phyloP scores from a whole-genome alignment of 129 eudicot species.

The Smallanthus sonchifolius region DNA sequence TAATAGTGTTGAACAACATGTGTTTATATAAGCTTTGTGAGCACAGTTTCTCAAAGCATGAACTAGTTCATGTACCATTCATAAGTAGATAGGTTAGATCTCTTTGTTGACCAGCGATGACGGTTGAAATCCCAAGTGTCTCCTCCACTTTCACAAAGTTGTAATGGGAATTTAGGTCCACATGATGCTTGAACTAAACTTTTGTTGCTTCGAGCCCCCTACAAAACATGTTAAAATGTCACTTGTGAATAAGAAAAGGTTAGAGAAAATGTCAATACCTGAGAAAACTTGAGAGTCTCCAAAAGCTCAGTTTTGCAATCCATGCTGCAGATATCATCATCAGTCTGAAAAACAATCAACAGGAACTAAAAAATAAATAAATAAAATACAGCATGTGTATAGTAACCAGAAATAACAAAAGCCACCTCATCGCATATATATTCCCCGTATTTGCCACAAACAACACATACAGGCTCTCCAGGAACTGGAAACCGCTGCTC shows the following conservation, averaged over 20 bases:
- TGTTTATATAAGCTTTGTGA: background rate
- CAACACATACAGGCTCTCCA: slow-evolving; percentile 81
- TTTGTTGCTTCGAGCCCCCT: slow-evolving; percentile 42
- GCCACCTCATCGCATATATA: slow-evolving; percentile 85
- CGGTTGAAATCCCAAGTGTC: slow-evolving; percentile 70
- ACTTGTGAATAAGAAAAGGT: background rate
- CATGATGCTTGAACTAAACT: slow-evolving; percentile 23
- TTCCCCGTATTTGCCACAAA: slow-evolving; percentile 92
- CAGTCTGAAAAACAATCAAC: slow-evolving; percentile 41
- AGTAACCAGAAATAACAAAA: background rate
- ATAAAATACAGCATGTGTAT: background rate
- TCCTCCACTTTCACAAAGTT: slow-evolving; percentile 49
- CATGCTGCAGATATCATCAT: slow-evolving; percentile 86
- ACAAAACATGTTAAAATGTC: background rate
- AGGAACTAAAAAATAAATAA: background rate
- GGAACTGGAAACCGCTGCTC: slow-evolving; percentile 79
- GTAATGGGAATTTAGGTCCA: slow-evolving; percentile 31
- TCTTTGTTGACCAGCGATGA: slow-evolving; percentile 74
- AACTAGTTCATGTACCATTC: slow-evolving; percentile 57
- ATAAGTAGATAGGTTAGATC: slow-evolving; percentile 60
- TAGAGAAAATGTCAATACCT: slow-evolving; percentile 32
- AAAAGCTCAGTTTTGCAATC: slow-evolving; percentile 77
- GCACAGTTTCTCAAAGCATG: too few relatives aligned
- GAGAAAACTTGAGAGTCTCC: slow-evolving; percentile 36
- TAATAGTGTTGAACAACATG: background rate